Percentiles rank a stretch among this genome's conserved stretches.
These are phyloP conservation scores for Capronia americana DNA, from an alignment of 2,329 filamentous ascomycete species.

Conservation along the genomic window DNA sequence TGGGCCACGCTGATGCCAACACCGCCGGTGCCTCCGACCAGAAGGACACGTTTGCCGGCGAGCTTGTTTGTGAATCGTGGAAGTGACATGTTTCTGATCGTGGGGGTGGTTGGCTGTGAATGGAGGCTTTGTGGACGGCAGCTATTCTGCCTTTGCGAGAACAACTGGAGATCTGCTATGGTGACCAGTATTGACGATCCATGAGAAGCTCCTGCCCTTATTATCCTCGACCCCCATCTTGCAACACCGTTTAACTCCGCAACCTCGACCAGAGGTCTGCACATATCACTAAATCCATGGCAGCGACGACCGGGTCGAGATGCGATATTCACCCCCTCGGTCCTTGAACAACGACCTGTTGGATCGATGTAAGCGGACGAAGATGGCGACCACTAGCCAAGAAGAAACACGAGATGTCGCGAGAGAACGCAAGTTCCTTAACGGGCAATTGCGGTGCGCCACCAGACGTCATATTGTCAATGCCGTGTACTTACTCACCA, in stretches of 20 bases:
- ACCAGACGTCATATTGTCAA: background rate
- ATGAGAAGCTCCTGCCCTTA: background rate
- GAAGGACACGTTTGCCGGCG: constrained; percentile 52
- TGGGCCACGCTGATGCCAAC: constrained; percentile 69
- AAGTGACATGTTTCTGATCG: constrained; percentile 40
- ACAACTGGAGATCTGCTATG: background rate
- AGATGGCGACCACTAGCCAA: background rate
- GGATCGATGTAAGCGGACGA: background rate
- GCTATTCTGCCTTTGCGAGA: background rate
- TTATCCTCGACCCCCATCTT: background rate
- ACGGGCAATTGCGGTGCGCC: background rate
- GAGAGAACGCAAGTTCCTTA: background rate
- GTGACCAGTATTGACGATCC: background rate
- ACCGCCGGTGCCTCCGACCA: constrained; percentile 69
- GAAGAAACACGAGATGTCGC: background rate
- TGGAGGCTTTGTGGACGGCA: too few relatives aligned
- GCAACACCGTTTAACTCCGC: constrained; percentile 2
- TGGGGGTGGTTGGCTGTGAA: background rate
- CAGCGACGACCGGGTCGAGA: background rate
- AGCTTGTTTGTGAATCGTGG: constrained; percentile 42
- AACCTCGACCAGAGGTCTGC: background rate
- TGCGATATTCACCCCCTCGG: background rate
- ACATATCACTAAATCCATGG: constrained; percentile 1
- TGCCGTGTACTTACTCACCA: background rate
- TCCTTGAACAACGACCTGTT: background rate